phyloP scores from a whole-genome alignment of 768 basidiomycete species.

The Kwoniella newhampshirensis region DNA sequence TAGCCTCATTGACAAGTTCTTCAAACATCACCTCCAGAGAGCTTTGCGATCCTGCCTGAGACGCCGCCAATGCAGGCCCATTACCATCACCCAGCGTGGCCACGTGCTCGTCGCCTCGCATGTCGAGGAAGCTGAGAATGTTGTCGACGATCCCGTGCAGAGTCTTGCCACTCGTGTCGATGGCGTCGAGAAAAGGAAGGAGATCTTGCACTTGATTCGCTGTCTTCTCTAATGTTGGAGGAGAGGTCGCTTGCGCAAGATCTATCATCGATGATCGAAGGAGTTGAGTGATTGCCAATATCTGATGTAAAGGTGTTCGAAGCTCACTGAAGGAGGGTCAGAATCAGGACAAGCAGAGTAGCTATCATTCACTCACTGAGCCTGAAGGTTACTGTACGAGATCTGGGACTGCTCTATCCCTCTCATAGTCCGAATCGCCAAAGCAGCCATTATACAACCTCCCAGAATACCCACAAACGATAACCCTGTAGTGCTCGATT shows the following conservation, averaged over 20 bases:
- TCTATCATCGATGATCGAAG: slow-evolving; percentile 43
- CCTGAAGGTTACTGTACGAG: slow-evolving; percentile 47
- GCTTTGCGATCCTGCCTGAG: slow-evolving; percentile 19
- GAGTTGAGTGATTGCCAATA: slow-evolving; percentile 44
- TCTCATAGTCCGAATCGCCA: slow-evolving; percentile 40
- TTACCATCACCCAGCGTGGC: slow-evolving; percentile 2
- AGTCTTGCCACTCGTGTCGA: slow-evolving; percentile 45
- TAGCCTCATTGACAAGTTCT: slow-evolving; percentile 38
- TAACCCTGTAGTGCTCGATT: slow-evolving; percentile 30
- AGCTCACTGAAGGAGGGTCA: slow-evolving; percentile 34
- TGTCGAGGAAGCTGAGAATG: slow-evolving; percentile 49
- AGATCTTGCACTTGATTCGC: slow-evolving; percentile 42
- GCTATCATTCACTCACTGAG: slow-evolving; percentile 37
- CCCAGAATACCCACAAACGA: slow-evolving; percentile 40
- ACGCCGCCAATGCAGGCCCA: background rate
- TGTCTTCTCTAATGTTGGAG: slow-evolving; percentile 9
- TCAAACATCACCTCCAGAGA: slow-evolving; percentile 43
- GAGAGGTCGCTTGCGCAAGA: slow-evolving; percentile 25
- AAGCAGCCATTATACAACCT: slow-evolving; percentile 36
- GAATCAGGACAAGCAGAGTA: background rate
- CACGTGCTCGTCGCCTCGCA: slow-evolving; percentile 31
- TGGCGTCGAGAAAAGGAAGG: slow-evolving; percentile 45
- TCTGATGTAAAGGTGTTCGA: slow-evolving; percentile 50
- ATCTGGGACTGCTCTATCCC: slow-evolving; percentile 43
- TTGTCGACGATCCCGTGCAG: slow-evolving; percentile 51